A percentile compares a stretch with the other conserved stretches of the same genome.
phyloP scores from a whole-genome alignment of 441 rosid genomes.

The Rhodomyrtus psidioides region DNA sequence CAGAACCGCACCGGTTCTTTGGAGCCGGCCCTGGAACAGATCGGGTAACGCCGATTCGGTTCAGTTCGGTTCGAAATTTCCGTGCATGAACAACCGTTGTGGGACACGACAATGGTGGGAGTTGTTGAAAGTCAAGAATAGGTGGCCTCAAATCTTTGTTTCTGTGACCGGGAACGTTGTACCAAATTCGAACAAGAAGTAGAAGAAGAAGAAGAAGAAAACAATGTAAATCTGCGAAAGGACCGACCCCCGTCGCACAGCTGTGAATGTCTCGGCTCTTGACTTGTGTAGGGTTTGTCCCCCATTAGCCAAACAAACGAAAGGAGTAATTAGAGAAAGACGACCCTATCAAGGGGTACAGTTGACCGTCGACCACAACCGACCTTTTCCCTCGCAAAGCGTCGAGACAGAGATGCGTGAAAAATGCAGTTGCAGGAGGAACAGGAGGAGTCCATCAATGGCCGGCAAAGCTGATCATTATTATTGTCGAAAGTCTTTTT shows the following conservation, averaged over 20 bases:
- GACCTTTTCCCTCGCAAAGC: neutral
- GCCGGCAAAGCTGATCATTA: neutral
- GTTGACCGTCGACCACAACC: neutral
- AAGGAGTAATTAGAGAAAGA: too few relatives aligned
- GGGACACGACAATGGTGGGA: neutral
- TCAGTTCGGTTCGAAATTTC: neutral
- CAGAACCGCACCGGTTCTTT: neutral
- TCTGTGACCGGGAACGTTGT: neutral
- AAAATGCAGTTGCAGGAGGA: neutral
- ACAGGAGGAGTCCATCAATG: neutral
- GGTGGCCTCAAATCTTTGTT: neutral
- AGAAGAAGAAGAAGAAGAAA: neutral
- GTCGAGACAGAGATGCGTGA: neutral
- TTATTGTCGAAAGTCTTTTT: neutral
- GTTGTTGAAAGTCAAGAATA: neutral
- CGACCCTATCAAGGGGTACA: neutral
- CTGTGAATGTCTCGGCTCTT: neutral
- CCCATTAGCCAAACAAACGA: neutral
- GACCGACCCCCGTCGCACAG: neutral
- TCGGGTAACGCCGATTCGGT: fast-evolving
- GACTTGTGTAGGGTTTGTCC: neutral
- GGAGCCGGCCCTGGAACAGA: neutral
- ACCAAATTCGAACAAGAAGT: neutral
- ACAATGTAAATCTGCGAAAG: neutral
- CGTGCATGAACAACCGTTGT: neutral